Evolutionary conservation across 2,329 filamentous ascomycete genomes (phyloP).

Genomic region (Gaeumannomyces tritici): DNA sequence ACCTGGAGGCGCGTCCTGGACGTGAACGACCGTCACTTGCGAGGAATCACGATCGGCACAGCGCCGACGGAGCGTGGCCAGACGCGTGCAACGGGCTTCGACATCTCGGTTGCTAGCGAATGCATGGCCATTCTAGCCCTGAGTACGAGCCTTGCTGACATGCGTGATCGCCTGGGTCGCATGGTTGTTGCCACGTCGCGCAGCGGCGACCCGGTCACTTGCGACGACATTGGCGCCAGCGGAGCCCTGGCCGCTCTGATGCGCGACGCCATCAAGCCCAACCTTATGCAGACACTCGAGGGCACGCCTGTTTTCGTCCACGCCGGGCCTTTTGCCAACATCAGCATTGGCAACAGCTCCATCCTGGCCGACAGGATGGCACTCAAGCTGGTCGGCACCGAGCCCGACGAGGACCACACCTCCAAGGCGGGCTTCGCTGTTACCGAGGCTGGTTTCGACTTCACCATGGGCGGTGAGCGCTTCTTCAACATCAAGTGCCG

Average conservation of each 20-base stretch:
- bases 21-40: conserved; percentile 91
- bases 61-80: conserved; percentile 87
- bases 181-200: conserved; percentile 92
- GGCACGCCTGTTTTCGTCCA: conserved; percentile 97
- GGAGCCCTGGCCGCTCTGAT: conserved; percentile 90
- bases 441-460: conserved; percentile 96
- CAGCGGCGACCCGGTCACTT: conserved; percentile 83
- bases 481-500: conserved; percentile 99
- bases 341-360: conserved; percentile 93
- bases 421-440: conserved; percentile 86
- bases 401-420: conserved; percentile 76
- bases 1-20: conserved; percentile 95
- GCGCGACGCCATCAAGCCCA: conserved; percentile 98
- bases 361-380: conserved; percentile 93
- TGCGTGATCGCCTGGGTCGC: conserved; percentile 84
- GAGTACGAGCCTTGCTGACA: conserved; percentile 76
- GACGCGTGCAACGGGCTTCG: conserved; percentile 83
- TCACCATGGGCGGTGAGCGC: conserved; percentile 98
- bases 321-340: conserved; percentile 95
- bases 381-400: conserved; percentile 89
- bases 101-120: conserved; percentile 95
- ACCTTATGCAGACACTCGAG: conserved; percentile 96
- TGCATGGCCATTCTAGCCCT: conserved; percentile 97
- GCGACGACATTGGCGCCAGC: conserved; percentile 87
- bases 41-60: conserved; percentile 79